Percentiles rank a stretch among this genome's conserved stretches.
phyloP scores from a whole-genome alignment of 352 stramenopile species.

The Pythium aquatile region DNA sequence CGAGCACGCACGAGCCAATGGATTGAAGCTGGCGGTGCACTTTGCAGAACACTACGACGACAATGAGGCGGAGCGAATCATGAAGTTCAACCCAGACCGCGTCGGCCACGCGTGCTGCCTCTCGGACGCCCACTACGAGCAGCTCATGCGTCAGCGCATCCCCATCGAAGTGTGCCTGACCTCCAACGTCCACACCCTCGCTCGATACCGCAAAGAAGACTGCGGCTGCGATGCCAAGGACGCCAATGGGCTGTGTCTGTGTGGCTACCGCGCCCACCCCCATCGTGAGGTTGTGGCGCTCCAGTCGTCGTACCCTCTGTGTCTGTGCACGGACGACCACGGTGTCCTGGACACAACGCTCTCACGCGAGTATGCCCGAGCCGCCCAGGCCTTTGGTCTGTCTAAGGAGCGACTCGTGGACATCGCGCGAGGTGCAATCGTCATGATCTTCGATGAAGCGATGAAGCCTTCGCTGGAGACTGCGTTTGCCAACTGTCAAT shows the following conservation, averaged over 20 bases:
- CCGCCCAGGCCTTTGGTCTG: slow-evolving; percentile 74
- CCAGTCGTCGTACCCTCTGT: slow-evolving; percentile 73
- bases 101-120: slow-evolving; percentile 91
- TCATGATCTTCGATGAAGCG: slow-evolving; percentile 59
- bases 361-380: slow-evolving; percentile 85
- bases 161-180: slow-evolving; percentile 93
- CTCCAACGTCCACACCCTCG: slow-evolving; percentile 93
- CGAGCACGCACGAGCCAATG: slow-evolving; percentile 55
- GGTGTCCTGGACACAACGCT: slow-evolving; percentile 90
- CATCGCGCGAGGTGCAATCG: slow-evolving; percentile 46
- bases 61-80: slow-evolving; percentile 73
- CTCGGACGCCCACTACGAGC: slow-evolving; percentile 61
- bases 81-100: slow-evolving; percentile 89
- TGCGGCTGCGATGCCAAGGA: slow-evolving; percentile 43
- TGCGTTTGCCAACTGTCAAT: slow-evolving; percentile 27
- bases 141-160: slow-evolving; percentile 69
- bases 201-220: slow-evolving; percentile 51
- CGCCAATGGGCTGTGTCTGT: slow-evolving; percentile 47
- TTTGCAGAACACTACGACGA: slow-evolving; percentile 91
- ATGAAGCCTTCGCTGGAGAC: slow-evolving; percentile 30
- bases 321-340: slow-evolving; percentile 92
- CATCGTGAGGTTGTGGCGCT: slow-evolving; percentile 57
- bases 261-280: slow-evolving; percentile 80
- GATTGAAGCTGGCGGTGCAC: slow-evolving; percentile 89
- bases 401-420: slow-evolving; percentile 36